Conservation (phyloP, 179 eudicot genomes). For the Actinidia polygama region DNA sequence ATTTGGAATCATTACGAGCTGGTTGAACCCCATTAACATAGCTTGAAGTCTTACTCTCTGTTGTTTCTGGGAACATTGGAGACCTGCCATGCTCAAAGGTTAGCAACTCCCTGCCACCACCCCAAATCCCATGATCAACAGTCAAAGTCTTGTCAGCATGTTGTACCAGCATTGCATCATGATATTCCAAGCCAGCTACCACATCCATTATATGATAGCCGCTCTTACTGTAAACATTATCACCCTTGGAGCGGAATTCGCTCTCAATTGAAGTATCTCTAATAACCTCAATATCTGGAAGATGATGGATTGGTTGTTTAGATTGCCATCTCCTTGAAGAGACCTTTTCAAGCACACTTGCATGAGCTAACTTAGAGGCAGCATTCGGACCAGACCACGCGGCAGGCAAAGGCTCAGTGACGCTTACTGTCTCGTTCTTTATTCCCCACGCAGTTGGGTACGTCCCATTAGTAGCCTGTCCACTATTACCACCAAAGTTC, state of each 20-base stretch:
- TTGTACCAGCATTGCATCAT: constrained; percentile 41
- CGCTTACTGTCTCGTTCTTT: constrained; percentile 51
- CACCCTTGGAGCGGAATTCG: constrained; percentile 36
- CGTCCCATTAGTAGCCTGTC: constrained; percentile 35
- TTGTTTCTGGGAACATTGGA: constrained; percentile 35
- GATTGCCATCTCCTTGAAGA: constrained; percentile 96
- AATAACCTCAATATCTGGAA: constrained; percentile 64
- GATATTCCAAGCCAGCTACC: constrained; percentile 39
- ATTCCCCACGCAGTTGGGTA: constrained; percentile 75
- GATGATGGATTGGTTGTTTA: constrained; percentile 54
- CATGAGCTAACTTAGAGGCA: constrained; percentile 79
- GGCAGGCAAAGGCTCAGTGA: constrained; percentile 41
- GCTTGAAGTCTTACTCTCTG: constrained; percentile 40
- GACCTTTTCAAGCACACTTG: constrained; percentile 91
- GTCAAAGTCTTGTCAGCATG: constrained; percentile 54
- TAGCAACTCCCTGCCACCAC: constrained; percentile 43
- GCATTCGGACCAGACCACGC: constrained; percentile 59
- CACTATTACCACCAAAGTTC: constrained; percentile 34
- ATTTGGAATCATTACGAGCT: constrained; percentile 33
- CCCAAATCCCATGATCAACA: constrained; percentile 46
- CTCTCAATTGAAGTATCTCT: constrained; percentile 50
- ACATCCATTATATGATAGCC: constrained; percentile 31
- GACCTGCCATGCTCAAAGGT: constrained; percentile 45
- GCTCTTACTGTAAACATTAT: constrained; percentile 22
- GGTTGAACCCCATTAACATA: constrained; percentile 44